phyloP scores from a whole-genome alignment of 768 basidiomycete genomes.

The Hortiboletus campestris region DNA sequence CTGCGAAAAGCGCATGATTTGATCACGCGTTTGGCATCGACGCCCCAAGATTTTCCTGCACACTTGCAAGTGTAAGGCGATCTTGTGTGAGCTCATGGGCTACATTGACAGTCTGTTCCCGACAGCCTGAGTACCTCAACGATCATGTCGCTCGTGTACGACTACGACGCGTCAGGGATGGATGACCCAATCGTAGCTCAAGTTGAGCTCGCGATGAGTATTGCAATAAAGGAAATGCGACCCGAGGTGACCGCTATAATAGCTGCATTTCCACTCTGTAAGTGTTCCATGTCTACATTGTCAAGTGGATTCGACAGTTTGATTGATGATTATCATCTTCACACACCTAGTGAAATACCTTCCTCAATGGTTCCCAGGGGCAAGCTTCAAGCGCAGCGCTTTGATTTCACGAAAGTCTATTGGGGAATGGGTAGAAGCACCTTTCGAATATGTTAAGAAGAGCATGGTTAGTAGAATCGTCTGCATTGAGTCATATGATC shows the following conservation, averaged over 20 bases:
- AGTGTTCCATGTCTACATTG: neutral
- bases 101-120: neutral
- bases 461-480: conserved; percentile 15
- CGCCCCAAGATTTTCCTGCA: conserved; percentile 20
- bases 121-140: conserved; percentile 20
- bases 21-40: conserved; percentile 23
- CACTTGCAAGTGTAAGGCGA: conserved; percentile 25
- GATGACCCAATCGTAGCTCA: conserved; percentile 22
- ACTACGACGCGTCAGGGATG: conserved; percentile 13
- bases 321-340: neutral
- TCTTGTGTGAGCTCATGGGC: neutral
- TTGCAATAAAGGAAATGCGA: conserved; percentile 13
- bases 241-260: conserved; percentile 18
- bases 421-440: conserved; percentile 15
- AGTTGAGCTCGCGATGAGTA: conserved; percentile 11
- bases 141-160: conserved; percentile 27
- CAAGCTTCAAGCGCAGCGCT: conserved; percentile 20
- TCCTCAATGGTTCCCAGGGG: conserved; percentile 27
- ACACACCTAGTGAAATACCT: conserved; percentile 13
- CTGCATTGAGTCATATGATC: neutral
- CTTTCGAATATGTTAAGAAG: conserved; percentile 25
- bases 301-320: neutral
- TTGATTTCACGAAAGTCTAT: conserved; percentile 3
- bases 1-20: conserved; percentile 31
- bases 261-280: conserved; percentile 17